These are phyloP conservation scores for Populus pruinosa DNA, from an alignment of 345 rosid species.

Conservation along the genomic window DNA sequence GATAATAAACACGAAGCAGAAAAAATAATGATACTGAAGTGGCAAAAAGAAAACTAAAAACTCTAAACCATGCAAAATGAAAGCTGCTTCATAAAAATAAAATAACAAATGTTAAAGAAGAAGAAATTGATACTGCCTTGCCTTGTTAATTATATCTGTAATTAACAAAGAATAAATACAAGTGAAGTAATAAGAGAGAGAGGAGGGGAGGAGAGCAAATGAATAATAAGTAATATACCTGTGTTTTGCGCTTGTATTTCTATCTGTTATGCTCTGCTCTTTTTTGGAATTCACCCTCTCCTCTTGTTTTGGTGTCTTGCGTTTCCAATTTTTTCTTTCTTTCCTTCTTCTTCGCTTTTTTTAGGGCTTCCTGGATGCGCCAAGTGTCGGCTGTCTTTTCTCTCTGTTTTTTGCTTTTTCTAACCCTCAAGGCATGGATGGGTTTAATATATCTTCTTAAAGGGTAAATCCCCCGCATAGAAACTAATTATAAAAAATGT, in stretches of 20 bases:
- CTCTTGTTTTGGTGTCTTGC: slow-evolving; percentile 8
- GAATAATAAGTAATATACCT: neutral
- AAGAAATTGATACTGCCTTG: neutral
- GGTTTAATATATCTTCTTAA: neutral
- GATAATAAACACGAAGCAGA: neutral
- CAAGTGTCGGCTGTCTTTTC: slow-evolving; percentile 39
- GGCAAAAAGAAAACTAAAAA: neutral
- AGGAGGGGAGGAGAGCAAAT: neutral
- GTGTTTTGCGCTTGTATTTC: too few species aligned
- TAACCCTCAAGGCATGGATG: slow-evolving; percentile 30
- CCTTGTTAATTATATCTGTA: too few species aligned
- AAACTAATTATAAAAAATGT: too few species aligned
- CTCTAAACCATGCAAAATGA: neutral
- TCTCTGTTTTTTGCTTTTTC: neutral
- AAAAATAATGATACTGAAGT: neutral
- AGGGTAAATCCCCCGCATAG: neutral
- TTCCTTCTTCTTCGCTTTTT: slow-evolving; percentile 18
- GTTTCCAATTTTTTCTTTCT: neutral
- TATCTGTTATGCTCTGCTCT: neutral
- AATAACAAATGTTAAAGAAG: neutral
- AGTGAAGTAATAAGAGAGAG: neutral
- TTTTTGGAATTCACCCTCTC: neutral
- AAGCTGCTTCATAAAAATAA: neutral
- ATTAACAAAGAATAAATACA: too few species aligned
- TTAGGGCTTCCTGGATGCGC: slow-evolving; percentile 25